A percentile compares a stretch with the other conserved stretches of the same genome.
These are phyloP conservation scores for Fonsecaea monophora DNA, from an alignment of 2,329 filamentous ascomycete genomes.

Conservation along the genomic window DNA sequence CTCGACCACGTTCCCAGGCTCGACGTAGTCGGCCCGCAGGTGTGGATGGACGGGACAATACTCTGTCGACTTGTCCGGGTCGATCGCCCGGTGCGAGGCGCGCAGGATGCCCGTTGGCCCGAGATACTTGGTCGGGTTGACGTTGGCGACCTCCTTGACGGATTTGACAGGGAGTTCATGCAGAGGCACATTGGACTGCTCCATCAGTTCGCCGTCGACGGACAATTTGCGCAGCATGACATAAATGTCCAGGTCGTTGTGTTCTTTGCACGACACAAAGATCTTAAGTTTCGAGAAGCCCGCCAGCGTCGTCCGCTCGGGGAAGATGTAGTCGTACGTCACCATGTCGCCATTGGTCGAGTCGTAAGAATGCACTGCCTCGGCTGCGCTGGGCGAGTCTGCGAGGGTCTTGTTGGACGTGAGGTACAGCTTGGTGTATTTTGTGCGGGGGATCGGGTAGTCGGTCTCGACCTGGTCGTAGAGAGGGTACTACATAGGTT, in stretches of 20 bases:
- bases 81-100: slow-evolving; percentile 53
- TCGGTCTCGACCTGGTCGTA: slow-evolving; percentile 43
- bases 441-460: slow-evolving; percentile 31
- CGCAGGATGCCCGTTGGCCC: slow-evolving; percentile 55
- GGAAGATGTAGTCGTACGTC: slow-evolving; percentile 52
- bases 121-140: slow-evolving; percentile 48
- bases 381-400: slow-evolving; percentile 25
- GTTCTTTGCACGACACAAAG: slow-evolving; percentile 53
- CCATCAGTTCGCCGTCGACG: slow-evolving; percentile 50
- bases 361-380: slow-evolving; percentile 22
- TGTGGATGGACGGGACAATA: slow-evolving; percentile 52
- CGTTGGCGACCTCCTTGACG: slow-evolving; percentile 47
- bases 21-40: slow-evolving; percentile 49
- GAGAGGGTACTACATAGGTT: slow-evolving; percentile 21
- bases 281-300: slow-evolving; percentile 57
- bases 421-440: slow-evolving; percentile 44
- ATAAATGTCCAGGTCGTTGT: slow-evolving; percentile 56
- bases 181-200: slow-evolving; percentile 55
- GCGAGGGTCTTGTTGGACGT: slow-evolving; percentile 20
- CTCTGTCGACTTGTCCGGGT: slow-evolving; percentile 43
- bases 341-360: slow-evolving; percentile 19
- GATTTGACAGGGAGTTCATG: slow-evolving; percentile 45
- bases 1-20: slow-evolving; percentile 51
- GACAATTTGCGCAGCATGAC: slow-evolving; percentile 55
- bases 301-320: slow-evolving; percentile 47